Evolutionary conservation across 1,284 basidiomycete genomes (phyloP).

Genomic region (Irpex sp.): DNA sequence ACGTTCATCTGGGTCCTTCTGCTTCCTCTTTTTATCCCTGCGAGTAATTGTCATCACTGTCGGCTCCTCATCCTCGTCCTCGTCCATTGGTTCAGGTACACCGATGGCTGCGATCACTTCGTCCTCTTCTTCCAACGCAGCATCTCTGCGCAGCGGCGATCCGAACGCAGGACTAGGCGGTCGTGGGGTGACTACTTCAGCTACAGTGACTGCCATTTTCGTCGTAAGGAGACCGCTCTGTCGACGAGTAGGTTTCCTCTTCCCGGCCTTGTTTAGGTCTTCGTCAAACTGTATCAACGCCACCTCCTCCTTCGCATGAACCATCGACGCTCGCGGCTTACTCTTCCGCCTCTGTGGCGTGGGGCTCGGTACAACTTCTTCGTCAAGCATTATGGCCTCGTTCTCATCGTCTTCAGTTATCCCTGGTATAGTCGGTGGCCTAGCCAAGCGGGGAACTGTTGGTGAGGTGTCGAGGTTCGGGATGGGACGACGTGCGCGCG

Average conservation of each 20-base stretch:
- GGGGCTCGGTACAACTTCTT: conserved; percentile 16
- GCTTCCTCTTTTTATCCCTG: conserved; percentile 34
- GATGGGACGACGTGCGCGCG: conserved; percentile 41
- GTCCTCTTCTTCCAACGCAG: conserved; percentile 53
- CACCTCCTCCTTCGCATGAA: conserved; percentile 19
- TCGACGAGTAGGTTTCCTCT: conserved; percentile 52
- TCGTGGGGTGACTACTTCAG: conserved; percentile 40
- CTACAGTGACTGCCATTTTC: conserved; percentile 27
- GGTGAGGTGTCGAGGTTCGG: conserved; percentile 44
- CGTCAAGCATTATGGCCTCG: conserved; percentile 22
- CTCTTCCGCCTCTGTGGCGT: conserved; percentile 30
- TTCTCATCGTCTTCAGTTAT: conserved; percentile 71
- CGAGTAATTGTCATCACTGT: conserved; percentile 22
- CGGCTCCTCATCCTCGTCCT: conserved; percentile 28
- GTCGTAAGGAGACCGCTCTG: conserved; percentile 62
- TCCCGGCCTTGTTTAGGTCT: conserved; percentile 31
- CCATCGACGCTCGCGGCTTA: conserved; percentile 25
- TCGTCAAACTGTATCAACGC: conserved; percentile 29
- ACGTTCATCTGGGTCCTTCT: conserved; percentile 19
- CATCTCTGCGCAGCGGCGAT: conserved; percentile 53
- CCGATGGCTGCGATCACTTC: conserved; percentile 35
- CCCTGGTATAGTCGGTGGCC: conserved; percentile 60
- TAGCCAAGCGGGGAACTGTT: conserved; percentile 54
- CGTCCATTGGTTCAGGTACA: conserved; percentile 27
- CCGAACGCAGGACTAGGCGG: conserved; percentile 64